Evolutionary conservation across 2,329 filamentous ascomycete genomes (phyloP).

Genomic region (Coniochaeta sp.): DNA sequence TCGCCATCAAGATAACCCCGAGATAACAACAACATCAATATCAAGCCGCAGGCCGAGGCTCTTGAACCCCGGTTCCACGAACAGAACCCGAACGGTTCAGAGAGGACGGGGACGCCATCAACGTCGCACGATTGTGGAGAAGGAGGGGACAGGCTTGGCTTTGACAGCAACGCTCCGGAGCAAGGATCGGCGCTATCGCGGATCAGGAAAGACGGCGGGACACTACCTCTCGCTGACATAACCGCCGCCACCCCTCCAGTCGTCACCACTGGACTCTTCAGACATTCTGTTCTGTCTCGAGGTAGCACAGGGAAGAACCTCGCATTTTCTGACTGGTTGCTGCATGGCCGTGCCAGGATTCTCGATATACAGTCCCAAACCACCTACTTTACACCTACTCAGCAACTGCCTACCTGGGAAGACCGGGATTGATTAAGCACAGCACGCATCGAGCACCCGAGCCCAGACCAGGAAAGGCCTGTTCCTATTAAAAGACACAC

Average conservation of each 20-base stretch:
- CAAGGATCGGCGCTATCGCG: slow-evolving; percentile 9
- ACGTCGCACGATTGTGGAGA: not conserved
- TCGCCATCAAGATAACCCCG: not conserved
- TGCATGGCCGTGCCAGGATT: slow-evolving; percentile 1
- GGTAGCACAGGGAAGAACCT: not conserved
- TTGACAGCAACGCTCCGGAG: slow-evolving; percentile 1
- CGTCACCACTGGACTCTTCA: slow-evolving; percentile 1
- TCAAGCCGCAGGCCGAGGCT: not conserved
- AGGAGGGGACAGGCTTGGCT: not conserved
- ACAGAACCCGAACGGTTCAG: not conserved
- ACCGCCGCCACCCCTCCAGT: not conserved
- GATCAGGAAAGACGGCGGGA: slow-evolving; percentile 1
- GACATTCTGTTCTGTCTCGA: not conserved
- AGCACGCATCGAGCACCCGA: not conserved
- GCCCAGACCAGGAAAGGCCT: not conserved
- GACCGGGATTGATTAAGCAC: slow-evolving; percentile 11
- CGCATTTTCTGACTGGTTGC: slow-evolving; percentile 4
- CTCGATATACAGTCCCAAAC: slow-evolving; percentile 9
- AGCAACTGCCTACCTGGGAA: slow-evolving; percentile 16
- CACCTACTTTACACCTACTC: slow-evolving; percentile 7
- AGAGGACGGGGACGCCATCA: not conserved
- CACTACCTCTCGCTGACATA: not conserved
- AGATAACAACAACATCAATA: not conserved
- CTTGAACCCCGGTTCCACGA: not conserved
- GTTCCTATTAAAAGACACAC: slow-evolving; percentile 13